Evolutionary conservation across 2,329 filamentous ascomycete genomes (phyloP).

Genomic region (Xylariaceae sp.): DNA sequence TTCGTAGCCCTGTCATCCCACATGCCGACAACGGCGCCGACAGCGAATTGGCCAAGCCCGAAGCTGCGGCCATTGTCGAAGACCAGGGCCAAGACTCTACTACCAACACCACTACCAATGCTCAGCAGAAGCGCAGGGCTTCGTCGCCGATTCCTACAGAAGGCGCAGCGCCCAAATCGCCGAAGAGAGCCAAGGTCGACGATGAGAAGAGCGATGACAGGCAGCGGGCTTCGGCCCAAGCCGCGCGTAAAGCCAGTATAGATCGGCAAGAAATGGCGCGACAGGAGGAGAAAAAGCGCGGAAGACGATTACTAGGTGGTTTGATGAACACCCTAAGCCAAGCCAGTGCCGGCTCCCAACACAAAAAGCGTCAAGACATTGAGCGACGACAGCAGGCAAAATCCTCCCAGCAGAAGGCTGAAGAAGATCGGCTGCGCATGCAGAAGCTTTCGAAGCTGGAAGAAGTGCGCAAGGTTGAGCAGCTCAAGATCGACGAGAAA

Average conservation of each 20-base stretch:
- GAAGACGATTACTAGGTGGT: conserved; percentile 79
- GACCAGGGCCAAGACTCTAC: conserved; percentile 11
- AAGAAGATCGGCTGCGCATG: conserved; percentile 62
- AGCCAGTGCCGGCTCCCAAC: conserved; percentile 55
- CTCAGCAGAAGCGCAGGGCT: conserved; percentile 33
- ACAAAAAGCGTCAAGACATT: conserved; percentile 70
- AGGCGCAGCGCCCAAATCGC: conserved; percentile 23
- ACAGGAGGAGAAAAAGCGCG: conserved; percentile 74
- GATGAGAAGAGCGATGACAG: conserved; percentile 18
- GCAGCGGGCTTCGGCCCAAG: conserved; percentile 9
- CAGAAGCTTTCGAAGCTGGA: conserved; percentile 60
- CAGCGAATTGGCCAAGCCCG: conserved; percentile 15
- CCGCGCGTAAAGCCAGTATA: conserved; percentile 18
- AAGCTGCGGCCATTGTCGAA: conserved; percentile 3
- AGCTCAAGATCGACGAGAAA: conserved; percentile 69
- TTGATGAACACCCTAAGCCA: conserved; percentile 74
- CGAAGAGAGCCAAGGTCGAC: conserved; percentile 26
- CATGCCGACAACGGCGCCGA: conserved; percentile 15
- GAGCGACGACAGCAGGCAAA: conserved; percentile 77
- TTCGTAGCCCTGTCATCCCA: conserved; percentile 14
- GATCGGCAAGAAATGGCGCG: conserved; percentile 41
- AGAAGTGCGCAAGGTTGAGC: conserved; percentile 59
- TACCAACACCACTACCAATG: conserved; percentile 2
- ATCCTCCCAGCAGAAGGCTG: conserved; percentile 63
- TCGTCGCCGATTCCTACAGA: conserved; percentile 20